A percentile compares a stretch with the other conserved stretches of the same genome.
These are phyloP conservation scores for Uncinocarpus reesii DNA, from an alignment of 2,329 filamentous ascomycete genomes.

Conservation along the genomic window DNA sequence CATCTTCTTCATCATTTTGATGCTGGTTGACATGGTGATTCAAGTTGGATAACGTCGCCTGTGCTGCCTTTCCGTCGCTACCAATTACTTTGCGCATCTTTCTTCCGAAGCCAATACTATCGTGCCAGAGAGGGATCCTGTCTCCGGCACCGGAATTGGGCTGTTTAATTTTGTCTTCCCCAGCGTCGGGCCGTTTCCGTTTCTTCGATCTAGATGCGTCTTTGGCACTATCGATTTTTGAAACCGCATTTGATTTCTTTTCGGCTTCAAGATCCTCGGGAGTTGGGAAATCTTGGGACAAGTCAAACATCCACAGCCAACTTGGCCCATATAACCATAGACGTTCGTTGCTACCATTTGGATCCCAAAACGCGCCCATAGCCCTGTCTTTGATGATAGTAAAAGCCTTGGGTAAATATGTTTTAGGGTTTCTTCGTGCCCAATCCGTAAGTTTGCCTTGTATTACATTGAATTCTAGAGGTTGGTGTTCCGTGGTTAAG, in stretches of 20 bases:
- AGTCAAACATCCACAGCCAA: conserved; percentile 88
- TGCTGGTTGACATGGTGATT: conserved; percentile 17
- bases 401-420: conserved; percentile 63
- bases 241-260: not conserved
- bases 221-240: conserved; percentile 16
- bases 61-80: conserved; percentile 28
- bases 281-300: conserved; percentile 56
- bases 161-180: conserved; percentile 31
- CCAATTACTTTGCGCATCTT: conserved; percentile 42
- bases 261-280: conserved; percentile 22
- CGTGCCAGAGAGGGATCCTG: conserved; percentile 38
- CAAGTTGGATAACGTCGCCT: conserved; percentile 28
- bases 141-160: conserved; percentile 48
- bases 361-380: conserved; percentile 78
- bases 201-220: conserved; percentile 24
- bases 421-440: conserved; percentile 73
- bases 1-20: conserved; percentile 17
- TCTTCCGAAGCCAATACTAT: conserved; percentile 35
- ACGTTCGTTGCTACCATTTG: conserved; percentile 46
- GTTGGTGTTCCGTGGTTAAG: conserved; percentile 54
- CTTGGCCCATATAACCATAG: conserved; percentile 79
- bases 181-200: conserved; percentile 32
- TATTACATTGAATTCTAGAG: conserved; percentile 72
- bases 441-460: conserved; percentile 69
- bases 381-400: conserved; percentile 64